Percentiles rank a stretch among this genome's conserved stretches.
These are phyloP conservation scores for Aquilaria agallochum DNA, from an alignment of 441 rosid species.

Conservation along the genomic window DNA sequence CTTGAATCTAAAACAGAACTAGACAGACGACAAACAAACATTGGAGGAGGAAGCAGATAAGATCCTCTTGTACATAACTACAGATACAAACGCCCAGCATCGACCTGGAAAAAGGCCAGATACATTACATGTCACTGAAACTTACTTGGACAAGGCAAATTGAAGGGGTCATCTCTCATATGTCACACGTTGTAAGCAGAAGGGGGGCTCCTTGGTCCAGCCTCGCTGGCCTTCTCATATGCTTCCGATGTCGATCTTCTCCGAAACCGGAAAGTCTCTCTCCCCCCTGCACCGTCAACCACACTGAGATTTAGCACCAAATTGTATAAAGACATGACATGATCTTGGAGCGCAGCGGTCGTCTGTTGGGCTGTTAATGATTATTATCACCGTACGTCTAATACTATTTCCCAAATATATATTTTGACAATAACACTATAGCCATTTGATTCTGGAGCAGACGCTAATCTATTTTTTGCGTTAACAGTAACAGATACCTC, in stretches of 20 bases:
- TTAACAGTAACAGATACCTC: too few species aligned
- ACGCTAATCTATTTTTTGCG: too few species aligned
- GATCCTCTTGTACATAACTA: too few species aligned
- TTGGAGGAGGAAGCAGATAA: too few species aligned
- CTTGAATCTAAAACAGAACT: too few species aligned
- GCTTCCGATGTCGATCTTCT: slow-evolving; percentile 72
- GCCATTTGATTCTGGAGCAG: neutral
- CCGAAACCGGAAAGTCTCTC: slow-evolving; percentile 73
- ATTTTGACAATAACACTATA: neutral
- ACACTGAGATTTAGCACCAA: neutral
- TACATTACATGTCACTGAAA: too few species aligned
- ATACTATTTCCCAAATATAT: neutral
- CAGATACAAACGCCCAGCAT: too few species aligned
- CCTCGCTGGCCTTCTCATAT: slow-evolving; percentile 58
- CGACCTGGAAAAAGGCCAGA: too few species aligned
- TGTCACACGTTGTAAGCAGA: slow-evolving; percentile 81
- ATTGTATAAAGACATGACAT: neutral
- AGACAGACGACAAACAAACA: too few species aligned
- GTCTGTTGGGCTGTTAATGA: neutral
- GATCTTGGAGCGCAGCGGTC: too few species aligned
- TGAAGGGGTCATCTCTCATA: slow-evolving; percentile 25
- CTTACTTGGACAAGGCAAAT: too few species aligned
- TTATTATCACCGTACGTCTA: neutral
- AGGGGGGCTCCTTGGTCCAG: slow-evolving; percentile 70
- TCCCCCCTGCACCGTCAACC: slow-evolving; percentile 39